These are phyloP conservation scores for Quercus tomentella DNA, from an alignment of 331 rosid genomes.

Conservation along the genomic window DNA sequence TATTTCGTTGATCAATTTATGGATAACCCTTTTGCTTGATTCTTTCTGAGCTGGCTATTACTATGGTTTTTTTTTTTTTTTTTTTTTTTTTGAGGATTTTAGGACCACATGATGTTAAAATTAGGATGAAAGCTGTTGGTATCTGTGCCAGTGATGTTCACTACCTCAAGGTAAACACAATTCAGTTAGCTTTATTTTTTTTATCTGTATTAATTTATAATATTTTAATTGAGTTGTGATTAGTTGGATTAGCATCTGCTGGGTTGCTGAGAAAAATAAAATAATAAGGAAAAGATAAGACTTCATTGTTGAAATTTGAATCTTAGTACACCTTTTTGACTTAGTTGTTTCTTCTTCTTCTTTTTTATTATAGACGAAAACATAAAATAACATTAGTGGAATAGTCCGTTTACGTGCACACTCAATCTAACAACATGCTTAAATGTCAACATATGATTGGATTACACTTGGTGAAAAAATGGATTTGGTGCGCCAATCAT, in stretches of 20 bases:
- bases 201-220: not conserved
- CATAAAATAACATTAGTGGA: too few species aligned
- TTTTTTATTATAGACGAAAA: not conserved
- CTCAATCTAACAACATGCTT: too few species aligned
- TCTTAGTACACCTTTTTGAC: not conserved
- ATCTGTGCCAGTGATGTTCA: slow-evolving; percentile 99
- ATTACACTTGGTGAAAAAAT: too few species aligned
- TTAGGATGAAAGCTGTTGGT: slow-evolving; percentile 91
- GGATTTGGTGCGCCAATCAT: too few species aligned
- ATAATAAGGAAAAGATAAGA: not conserved
- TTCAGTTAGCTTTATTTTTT: not conserved
- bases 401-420: too few species aligned
- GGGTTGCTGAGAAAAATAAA: not conserved
- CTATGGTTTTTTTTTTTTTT: not conserved
- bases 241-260: not conserved
- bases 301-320: not conserved
- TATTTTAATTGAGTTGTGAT: not conserved
- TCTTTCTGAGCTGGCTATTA: not conserved
- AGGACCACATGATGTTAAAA: slow-evolving; percentile 82
- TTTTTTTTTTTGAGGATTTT: not conserved
- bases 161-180: slow-evolving; percentile 58
- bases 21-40: not conserved
- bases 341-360: not conserved
- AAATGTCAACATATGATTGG: too few species aligned
- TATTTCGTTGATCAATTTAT: not conserved